These are phyloP conservation scores for Rutstroemia sp. DNA, from an alignment of 2,329 filamentous ascomycete genomes.

Conservation along the genomic window DNA sequence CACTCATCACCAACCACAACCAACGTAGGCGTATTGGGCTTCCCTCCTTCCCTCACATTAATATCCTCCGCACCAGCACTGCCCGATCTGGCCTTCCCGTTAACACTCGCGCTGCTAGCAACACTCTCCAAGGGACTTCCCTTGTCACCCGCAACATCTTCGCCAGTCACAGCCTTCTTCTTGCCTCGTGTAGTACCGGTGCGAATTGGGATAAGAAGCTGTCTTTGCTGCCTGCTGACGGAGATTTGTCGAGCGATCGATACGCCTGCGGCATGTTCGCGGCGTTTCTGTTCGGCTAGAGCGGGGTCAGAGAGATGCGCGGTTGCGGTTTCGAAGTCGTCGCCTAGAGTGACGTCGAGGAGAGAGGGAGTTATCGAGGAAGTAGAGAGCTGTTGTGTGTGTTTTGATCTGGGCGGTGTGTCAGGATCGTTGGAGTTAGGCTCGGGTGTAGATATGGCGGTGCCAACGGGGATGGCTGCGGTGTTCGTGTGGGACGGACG, in stretches of 20 bases:
- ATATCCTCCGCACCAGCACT: not conserved
- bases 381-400: not conserved
- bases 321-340: not conserved
- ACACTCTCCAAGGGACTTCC: not conserved
- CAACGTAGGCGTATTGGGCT: not conserved
- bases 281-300: constrained; percentile 30
- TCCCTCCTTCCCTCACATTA: not conserved
- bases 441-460: too few species aligned
- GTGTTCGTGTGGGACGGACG: not conserved
- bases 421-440: too few species aligned
- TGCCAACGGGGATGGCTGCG: not conserved
- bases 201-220: constrained; percentile 46
- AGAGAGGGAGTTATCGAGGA: not conserved
- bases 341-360: not conserved
- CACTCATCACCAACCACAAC: not conserved
- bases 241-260: constrained; percentile 64
- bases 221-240: constrained; percentile 53
- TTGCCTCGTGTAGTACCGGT: not conserved
- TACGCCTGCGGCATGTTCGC: constrained; percentile 52
- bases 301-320: not conserved
- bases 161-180: not conserved
- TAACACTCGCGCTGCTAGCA: not conserved
- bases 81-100: not conserved
- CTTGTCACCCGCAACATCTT: not conserved
- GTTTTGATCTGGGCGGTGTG: too few species aligned